These are phyloP conservation scores for Batkoa obscura DNA, from an alignment of 371 early-diverging fungal genomes.

Conservation along the genomic window DNA sequence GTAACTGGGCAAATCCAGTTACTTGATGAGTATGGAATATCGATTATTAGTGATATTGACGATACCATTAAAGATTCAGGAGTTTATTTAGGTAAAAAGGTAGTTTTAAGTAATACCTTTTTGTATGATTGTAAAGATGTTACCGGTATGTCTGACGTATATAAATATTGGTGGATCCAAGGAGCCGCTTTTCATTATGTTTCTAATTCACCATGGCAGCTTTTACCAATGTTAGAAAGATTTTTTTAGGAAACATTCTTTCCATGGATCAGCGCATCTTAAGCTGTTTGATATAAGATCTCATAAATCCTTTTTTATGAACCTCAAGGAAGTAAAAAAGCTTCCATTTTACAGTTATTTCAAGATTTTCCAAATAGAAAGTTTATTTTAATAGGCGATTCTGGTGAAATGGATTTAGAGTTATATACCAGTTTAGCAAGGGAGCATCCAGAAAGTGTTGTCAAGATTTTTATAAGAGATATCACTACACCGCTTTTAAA, in stretches of 20 bases:
- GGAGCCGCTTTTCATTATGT: constrained; percentile 78
- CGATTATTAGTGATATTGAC: constrained; percentile 75
- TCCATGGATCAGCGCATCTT: constrained; percentile 67
- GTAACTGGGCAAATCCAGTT: constrained; percentile 23
- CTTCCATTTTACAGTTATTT: constrained; percentile 18
- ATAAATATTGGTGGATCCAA: constrained; percentile 24
- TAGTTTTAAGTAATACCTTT: constrained; percentile 46
- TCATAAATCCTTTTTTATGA: constrained; percentile 16
- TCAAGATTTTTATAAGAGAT: constrained; percentile 72
- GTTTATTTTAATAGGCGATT: constrained; percentile 79
- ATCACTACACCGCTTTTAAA: constrained; percentile 20
- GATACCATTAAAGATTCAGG: constrained; percentile 73
- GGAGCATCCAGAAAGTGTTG: constrained; percentile 35
- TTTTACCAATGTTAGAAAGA: constrained; percentile 44
- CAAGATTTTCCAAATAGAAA: constrained; percentile 59
- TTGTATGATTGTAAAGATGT: constrained; percentile 32
- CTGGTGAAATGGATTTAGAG: constrained; percentile 77
- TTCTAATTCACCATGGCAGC: constrained; percentile 74
- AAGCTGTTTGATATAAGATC: constrained; percentile 24
- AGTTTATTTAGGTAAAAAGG: constrained; percentile 41
- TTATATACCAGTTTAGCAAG: constrained; percentile 43
- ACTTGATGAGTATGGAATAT: constrained; percentile 36
- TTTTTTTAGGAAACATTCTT: constrained; percentile 43
- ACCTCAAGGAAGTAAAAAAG: constrained; percentile 20
- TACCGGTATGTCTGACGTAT: constrained; percentile 19